Conservation (phyloP, 202 grass and related monocot genomes). For the Setaria viridis region DNA sequence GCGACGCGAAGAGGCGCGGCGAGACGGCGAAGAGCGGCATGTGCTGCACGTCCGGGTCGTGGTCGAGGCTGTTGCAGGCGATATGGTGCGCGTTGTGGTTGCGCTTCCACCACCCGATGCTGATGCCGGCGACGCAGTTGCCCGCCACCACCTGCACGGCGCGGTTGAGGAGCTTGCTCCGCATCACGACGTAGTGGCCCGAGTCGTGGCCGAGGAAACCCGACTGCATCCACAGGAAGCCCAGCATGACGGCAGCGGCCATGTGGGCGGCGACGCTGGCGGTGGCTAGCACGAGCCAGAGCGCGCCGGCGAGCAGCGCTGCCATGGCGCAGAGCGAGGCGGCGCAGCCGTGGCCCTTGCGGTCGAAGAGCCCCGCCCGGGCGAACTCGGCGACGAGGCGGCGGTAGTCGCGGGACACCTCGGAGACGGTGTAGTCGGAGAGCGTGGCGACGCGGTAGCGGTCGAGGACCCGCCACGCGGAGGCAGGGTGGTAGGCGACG, state of each 20-base stretch:
- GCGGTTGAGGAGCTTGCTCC: slow-evolving; percentile 33
- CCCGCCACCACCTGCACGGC: slow-evolving; percentile 61
- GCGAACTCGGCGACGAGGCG: slow-evolving; percentile 63
- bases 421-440: slow-evolving; percentile 61
- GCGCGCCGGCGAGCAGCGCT: slow-evolving; percentile 41
- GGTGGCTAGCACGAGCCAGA: slow-evolving; percentile 44
- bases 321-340: slow-evolving; percentile 39
- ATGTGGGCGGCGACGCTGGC: slow-evolving; percentile 48
- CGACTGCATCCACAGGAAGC: slow-evolving; percentile 71
- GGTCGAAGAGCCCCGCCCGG: slow-evolving; percentile 64
- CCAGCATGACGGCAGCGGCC: slow-evolving; percentile 52
- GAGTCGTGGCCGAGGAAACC: slow-evolving; percentile 90
- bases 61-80: slow-evolving; percentile 81
- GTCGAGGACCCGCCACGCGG: slow-evolving; percentile 50
- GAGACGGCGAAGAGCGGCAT: slow-evolving; percentile 69
- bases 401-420: slow-evolving; percentile 63
- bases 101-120: slow-evolving; percentile 85
- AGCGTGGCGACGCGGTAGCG: slow-evolving; percentile 63
- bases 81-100: slow-evolving; percentile 88
- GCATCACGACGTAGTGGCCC: slow-evolving; percentile 58
- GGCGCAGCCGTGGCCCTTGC: slow-evolving; percentile 49
- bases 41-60: slow-evolving; percentile 78
- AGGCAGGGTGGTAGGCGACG: slow-evolving; percentile 72
- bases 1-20: slow-evolving; percentile 51
- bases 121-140: slow-evolving; percentile 73